Evolutionary conservation across 495 filamentous ascomycete species (phyloP).

Genomic region (Neurospora terricola): DNA sequence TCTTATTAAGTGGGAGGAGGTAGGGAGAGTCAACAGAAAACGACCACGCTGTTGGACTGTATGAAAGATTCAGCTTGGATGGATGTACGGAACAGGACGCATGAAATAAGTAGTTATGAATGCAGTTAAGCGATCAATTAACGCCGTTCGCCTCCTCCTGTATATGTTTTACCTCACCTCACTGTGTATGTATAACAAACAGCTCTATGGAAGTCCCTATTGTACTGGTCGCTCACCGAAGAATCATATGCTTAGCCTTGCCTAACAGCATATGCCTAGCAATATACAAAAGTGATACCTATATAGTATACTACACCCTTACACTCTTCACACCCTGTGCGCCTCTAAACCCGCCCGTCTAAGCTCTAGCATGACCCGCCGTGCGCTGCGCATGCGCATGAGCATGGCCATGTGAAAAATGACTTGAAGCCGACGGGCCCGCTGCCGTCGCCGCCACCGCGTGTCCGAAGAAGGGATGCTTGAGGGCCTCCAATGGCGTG

Average conservation of each 20-base stretch:
- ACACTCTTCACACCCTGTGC: neutral
- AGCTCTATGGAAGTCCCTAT: neutral
- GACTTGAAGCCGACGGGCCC: neutral
- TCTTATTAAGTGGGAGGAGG: neutral
- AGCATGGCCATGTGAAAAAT: neutral
- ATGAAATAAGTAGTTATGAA: neutral
- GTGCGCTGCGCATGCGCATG: neutral
- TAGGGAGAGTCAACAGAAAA: neutral
- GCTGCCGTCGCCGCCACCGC: constrained; percentile 4
- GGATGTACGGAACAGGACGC: neutral
- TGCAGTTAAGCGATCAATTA: neutral
- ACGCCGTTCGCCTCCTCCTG: neutral
- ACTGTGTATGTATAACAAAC: neutral
- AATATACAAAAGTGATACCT: neutral
- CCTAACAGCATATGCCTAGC: neutral
- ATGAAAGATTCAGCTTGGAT: neutral
- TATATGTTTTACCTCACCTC: neutral
- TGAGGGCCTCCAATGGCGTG: constrained; percentile 75
- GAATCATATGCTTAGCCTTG: neutral
- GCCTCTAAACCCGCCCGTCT: neutral
- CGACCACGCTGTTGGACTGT: neutral
- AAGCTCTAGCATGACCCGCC: neutral
- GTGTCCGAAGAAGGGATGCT: constrained; percentile 63
- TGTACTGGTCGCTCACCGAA: neutral
- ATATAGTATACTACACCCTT: neutral